Conservation (phyloP, 257 asterid species). For the Solanum neorickii region DNA sequence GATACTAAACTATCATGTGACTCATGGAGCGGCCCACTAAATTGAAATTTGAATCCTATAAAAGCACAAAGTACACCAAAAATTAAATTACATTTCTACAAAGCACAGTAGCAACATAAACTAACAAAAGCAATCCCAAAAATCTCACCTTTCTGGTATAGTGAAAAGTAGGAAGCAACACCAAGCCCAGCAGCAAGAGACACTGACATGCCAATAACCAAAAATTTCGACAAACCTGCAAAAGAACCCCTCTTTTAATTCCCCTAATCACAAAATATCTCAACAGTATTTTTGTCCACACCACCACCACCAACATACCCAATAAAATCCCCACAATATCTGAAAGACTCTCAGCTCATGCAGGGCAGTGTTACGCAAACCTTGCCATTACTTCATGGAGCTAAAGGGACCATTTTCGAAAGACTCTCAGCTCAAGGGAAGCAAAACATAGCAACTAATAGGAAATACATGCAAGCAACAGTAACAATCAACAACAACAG, state of each 20-base stretch:
- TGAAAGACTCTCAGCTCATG: too few species aligned
- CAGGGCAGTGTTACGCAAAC: neutral
- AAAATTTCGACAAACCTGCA: constrained; percentile 38
- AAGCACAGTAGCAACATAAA: neutral
- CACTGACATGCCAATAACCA: constrained; percentile 48
- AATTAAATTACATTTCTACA: neutral
- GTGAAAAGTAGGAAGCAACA: constrained; percentile 35
- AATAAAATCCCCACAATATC: neutral
- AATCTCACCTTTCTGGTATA: constrained; percentile 41
- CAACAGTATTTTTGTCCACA: neutral
- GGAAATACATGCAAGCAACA: neutral
- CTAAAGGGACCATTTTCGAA: neutral
- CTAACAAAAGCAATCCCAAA: neutral
- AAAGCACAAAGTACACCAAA: neutral
- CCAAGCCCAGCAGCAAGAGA: constrained; percentile 53
- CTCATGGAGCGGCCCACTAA: constrained; percentile 18
- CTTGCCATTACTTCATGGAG: neutral
- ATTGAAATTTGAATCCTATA: constrained; percentile 35
- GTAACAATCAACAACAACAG: neutral
- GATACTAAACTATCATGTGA: constrained; percentile 17
- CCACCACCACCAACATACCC: neutral
- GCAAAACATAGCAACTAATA: neutral
- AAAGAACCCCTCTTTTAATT: constrained; percentile 5
- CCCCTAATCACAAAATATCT: neutral
- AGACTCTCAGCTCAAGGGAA: neutral